phyloP scores from a whole-genome alignment of 2,329 filamentous ascomycete genomes.

The Trichoderma simmonsii region DNA sequence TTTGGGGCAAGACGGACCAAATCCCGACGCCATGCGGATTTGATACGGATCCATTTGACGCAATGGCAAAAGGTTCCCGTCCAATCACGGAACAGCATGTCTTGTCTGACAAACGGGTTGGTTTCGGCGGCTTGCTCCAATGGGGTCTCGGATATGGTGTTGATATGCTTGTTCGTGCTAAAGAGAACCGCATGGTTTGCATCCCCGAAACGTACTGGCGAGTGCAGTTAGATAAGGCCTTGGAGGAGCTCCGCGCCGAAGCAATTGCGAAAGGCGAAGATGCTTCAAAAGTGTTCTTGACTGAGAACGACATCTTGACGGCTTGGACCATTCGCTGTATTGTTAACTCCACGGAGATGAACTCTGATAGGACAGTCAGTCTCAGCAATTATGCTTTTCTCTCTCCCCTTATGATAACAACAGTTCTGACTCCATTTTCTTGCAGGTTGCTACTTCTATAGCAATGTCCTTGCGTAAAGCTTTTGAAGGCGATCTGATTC shows the following conservation, averaged over 20 bases:
- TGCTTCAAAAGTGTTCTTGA: background rate
- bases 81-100: background rate
- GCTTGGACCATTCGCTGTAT: background rate
- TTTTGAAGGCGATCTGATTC: background rate
- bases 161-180: background rate
- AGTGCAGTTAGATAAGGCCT: background rate
- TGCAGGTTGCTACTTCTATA: background rate
- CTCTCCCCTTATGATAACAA: background rate
- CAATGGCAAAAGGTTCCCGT: background rate
- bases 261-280: background rate
- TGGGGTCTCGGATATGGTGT: background rate
- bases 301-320: background rate
- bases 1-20: background rate
- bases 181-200: slow-evolving; percentile 2
- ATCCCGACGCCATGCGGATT: background rate
- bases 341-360: background rate
- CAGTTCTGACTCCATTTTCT: background rate
- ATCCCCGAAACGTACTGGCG: background rate
- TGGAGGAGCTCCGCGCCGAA: background rate
- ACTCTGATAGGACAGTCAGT: background rate
- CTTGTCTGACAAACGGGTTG: background rate
- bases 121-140: background rate
- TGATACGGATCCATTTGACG: background rate
- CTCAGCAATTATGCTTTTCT: background rate
- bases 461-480: background rate